phyloP scores from a whole-genome alignment of 805 yeast genomes.

The Priceomyces haplophilus region DNA sequence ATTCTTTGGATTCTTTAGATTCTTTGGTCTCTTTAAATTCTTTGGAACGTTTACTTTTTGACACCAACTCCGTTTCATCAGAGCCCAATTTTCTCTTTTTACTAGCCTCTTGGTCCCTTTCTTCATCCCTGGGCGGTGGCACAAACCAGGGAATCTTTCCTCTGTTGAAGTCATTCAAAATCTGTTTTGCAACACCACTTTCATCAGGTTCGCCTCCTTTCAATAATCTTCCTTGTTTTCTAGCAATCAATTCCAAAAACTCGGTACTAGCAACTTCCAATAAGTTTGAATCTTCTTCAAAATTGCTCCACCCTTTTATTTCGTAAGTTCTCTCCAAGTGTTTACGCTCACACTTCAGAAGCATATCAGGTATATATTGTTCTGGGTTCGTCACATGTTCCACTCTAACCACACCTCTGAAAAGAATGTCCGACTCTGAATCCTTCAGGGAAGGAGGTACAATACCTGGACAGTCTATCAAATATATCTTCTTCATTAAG shows the following conservation, averaged over 20 bases:
- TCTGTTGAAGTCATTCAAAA: constrained; percentile 90
- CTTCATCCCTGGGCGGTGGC: constrained; percentile 79
- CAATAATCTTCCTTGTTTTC: constrained; percentile 86
- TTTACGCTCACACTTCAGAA: constrained; percentile 79
- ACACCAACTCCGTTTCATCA: constrained; percentile 19
- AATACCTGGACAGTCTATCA: constrained; percentile 98
- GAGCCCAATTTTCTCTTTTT: constrained; percentile 53
- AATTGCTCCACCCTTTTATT: constrained; percentile 76
- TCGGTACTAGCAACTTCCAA: constrained; percentile 49
- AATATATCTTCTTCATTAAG: constrained; percentile 89
- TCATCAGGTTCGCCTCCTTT: constrained; percentile 99
- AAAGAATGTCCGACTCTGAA: constrained; percentile 83
- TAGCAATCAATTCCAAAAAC: constrained; percentile 85
- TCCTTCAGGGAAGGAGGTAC: constrained; percentile 94
- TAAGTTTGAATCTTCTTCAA: constrained; percentile 46
- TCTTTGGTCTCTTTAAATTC: constrained; percentile 24
- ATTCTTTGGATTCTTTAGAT: constrained; percentile 19
- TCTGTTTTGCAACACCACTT: constrained; percentile 83
- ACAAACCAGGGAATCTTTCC: constrained; percentile 99
- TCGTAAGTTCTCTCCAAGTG: constrained; percentile 96
- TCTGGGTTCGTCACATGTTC: constrained; percentile 95
- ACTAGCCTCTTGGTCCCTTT: constrained; percentile 31
- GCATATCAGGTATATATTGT: constrained; percentile 85
- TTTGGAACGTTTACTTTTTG: constrained; percentile 19
- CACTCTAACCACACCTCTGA: constrained; percentile 98